Base-by-base conservation (phyloP, 2,329 filamentous ascomycete genomes). In the Penicillium olsonii region DNA sequence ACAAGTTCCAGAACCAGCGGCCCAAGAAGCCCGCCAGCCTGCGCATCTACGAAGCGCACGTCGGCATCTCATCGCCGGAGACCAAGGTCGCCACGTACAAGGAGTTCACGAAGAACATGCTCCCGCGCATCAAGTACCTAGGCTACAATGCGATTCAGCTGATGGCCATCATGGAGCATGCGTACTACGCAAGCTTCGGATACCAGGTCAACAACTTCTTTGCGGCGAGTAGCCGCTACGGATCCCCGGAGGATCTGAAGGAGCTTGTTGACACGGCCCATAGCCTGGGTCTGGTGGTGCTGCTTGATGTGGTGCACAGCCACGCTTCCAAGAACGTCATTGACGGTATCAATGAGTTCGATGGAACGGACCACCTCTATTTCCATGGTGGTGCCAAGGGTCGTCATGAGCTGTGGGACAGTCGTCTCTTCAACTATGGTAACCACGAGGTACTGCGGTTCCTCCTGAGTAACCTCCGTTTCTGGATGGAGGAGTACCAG, bases 201-300 rank as follows among this genome's bases (percentile, higher is more conserved):
- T 99, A 99, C 72, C 94, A 99, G 73, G 84, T 99, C 75, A 99
- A 97, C 78, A 96, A 88, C 73, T 99, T 99, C 79, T 99, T 97
- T 64, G 94, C 94, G 22, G 92, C 92, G 11, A 96, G 92, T 72
- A 97, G 92, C 71, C 86, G 94, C 55, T 99, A 96, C 67, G 94
- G 94, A 35, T 83, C 86, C 1, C 94, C 94, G 0, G 94, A 99
- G 66, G 94, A 97, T 31, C 78, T 99, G 60, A 99, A 96, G 72
- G 92, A 97, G 78, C 82, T 99, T 41, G 89, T 99, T 56, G 94
- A 99, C 66, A 95, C 90, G 2, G 94, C 94, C 4, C 94, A 99
- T 65, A 82, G 89, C 53, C 75, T 99, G 79, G 94, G 94, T 0
- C 84, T 99, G 57, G 88, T 89, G 0, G 90, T 99, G 10, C 80